Conservation (phyloP, 148 eudicot species). For the Beta vulgaris region DNA sequence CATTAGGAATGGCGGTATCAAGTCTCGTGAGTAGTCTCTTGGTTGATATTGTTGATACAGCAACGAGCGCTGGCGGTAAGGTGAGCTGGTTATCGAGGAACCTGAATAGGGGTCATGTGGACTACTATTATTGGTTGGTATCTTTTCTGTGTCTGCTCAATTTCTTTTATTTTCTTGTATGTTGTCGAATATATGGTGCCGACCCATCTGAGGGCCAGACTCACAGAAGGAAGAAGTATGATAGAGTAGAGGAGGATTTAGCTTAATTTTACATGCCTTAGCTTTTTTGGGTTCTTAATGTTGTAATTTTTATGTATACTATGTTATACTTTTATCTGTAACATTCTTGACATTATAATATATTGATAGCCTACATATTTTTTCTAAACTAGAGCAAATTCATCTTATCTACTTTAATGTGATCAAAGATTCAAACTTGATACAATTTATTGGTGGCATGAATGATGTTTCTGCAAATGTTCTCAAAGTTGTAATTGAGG, state of each 20-base stretch:
- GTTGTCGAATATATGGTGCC: constrained; percentile 14
- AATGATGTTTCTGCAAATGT: no score
- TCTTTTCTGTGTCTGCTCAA: constrained; percentile 12
- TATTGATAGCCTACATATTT: not conserved
- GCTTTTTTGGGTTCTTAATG: not conserved
- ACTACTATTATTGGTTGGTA: constrained; percentile 30
- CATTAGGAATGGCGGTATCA: constrained; percentile 37
- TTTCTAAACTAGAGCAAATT: no score
- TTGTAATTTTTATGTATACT: not conserved
- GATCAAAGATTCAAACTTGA: no score
- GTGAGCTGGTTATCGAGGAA: constrained; percentile 24
- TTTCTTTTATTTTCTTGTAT: constrained; percentile 13
- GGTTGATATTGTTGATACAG: constrained; percentile 19
- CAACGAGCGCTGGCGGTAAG: constrained; percentile 13
- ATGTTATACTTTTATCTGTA: not conserved
- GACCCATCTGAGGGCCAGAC: constrained; percentile 1
- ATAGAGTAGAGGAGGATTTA: not conserved
- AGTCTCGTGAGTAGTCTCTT: constrained; percentile 24
- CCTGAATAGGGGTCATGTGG: constrained; percentile 29
- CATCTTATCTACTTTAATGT: no score
- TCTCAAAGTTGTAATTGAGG: no score
- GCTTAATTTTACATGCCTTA: constrained; percentile 10
- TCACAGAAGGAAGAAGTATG: not conserved
- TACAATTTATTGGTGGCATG: no score
- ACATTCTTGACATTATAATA: not conserved